These are phyloP conservation scores for Lactarius vividus DNA, from an alignment of 768 basidiomycete species.

Conservation along the genomic window DNA sequence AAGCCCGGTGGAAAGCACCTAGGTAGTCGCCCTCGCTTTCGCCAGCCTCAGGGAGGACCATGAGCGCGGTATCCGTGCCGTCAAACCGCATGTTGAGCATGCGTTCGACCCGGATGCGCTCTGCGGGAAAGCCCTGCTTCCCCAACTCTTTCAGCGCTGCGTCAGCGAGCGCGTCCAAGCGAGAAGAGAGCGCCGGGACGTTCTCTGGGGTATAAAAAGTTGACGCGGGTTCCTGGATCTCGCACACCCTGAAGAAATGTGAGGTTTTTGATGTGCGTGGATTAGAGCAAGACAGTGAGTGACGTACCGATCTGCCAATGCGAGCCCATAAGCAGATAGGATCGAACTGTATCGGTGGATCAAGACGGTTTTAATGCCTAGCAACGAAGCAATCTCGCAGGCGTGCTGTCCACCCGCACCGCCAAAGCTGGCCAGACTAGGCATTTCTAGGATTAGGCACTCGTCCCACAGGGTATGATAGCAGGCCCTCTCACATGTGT, in stretches of 20 bases:
- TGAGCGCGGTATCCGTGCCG: conserved; percentile 89
- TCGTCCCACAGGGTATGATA: conserved; percentile 3
- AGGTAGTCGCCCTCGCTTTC: conserved; percentile 75
- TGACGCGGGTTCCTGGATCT: conserved; percentile 88
- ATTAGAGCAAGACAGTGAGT: not conserved
- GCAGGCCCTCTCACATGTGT: conserved; percentile 50
- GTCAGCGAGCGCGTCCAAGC: conserved; percentile 65
- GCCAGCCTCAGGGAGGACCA: conserved; percentile 63
- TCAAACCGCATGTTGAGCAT: conserved; percentile 93
- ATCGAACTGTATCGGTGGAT: conserved; percentile 93
- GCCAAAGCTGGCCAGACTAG: conserved; percentile 80
- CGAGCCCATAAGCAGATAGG: conserved; percentile 91
- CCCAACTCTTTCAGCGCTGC: conserved; percentile 66
- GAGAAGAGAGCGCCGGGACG: conserved; percentile 49
- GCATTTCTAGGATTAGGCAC: conserved; percentile 14
- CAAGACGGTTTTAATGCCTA: conserved; percentile 85
- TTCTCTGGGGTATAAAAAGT: conserved; percentile 67
- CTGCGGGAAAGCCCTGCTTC: conserved; percentile 76
- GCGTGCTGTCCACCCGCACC: conserved; percentile 92
- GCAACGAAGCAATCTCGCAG: conserved; percentile 82
- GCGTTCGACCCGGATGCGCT: conserved; percentile 70
- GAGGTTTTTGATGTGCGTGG: not conserved
- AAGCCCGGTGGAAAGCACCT: conserved; percentile 72
- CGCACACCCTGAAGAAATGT: conserved; percentile 56
- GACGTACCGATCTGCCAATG: conserved; percentile 71